Evolutionary conservation across 345 rosid species (phyloP).

Genomic region (Abelmoschus esculentus): DNA sequence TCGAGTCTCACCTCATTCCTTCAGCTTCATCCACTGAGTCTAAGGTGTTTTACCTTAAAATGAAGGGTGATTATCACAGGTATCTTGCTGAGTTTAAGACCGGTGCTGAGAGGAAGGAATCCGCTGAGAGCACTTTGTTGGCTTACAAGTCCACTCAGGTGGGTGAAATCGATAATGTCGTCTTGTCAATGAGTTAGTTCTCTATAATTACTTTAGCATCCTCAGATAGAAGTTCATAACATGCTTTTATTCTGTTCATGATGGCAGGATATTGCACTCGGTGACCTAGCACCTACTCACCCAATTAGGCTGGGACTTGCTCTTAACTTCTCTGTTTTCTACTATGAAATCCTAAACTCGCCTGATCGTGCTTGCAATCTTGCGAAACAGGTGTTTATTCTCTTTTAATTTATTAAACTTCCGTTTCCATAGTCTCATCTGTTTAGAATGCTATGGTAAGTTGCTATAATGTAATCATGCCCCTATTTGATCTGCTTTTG

Average conservation of each 20-base stretch:
- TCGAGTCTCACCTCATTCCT: constrained; percentile 83
- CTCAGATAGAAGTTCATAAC: neutral
- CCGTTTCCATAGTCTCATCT: neutral
- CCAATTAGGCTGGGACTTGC: constrained; percentile 96
- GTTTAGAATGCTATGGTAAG: neutral
- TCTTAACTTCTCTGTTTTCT: constrained; percentile 98
- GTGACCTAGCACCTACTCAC: constrained; percentile 87
- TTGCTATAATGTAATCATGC: neutral
- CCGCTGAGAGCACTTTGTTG: constrained; percentile 94
- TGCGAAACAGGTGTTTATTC: constrained; percentile 69
- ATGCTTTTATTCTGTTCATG: constrained; percentile 3
- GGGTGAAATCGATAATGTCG: neutral
- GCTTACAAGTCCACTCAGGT: constrained; percentile 98
- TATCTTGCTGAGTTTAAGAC: constrained; percentile 97
- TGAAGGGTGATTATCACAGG: constrained; percentile 96
- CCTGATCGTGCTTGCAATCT: constrained; percentile 95
- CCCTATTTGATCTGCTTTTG: neutral
- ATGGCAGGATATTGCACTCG: constrained; percentile 79
- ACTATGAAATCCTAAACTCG: constrained; percentile 95
- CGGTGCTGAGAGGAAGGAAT: constrained; percentile 85
- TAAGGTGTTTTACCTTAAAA: constrained; percentile 90
- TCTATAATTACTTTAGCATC: neutral
- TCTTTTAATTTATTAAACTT: neutral
- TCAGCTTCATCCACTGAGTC: constrained; percentile 80
- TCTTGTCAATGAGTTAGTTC: neutral